Evolutionary conservation across 2,329 filamentous ascomycete species (phyloP).

Genomic region (Trichoderma oligosporum): DNA sequence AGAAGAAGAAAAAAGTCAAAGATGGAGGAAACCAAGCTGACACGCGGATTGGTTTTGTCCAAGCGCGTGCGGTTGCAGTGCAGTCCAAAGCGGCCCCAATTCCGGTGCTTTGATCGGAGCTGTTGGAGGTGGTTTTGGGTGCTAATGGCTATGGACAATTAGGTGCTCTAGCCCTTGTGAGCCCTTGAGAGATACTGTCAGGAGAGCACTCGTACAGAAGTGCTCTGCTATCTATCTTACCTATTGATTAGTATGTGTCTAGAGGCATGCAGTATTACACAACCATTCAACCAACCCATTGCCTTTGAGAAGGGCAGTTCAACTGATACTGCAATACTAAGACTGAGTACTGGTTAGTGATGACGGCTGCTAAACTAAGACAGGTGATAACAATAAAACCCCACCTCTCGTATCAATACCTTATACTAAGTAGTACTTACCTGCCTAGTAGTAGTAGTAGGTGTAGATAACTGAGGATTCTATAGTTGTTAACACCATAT

Average conservation of each 20-base stretch:
- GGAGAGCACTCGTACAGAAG: neutral
- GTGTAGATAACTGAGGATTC: no score
- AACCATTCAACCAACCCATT: neutral
- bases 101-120: conserved; percentile 4
- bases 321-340: neutral
- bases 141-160: no score
- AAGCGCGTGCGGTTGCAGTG: conserved; percentile 7
- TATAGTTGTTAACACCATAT: no score
- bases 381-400: neutral
- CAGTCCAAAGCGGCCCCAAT: conserved; percentile 4
- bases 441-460: no score
- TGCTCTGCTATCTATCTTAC: no score
- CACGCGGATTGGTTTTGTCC: conserved; percentile 15
- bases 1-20: neutral
- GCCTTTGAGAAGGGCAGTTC: neutral
- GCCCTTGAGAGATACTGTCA: no score
- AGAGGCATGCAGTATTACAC: no score
- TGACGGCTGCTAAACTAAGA: neutral
- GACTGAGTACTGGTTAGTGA: neutral
- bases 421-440: no score
- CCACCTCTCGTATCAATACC: neutral
- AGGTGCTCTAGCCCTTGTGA: no score
- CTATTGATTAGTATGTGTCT: no score
- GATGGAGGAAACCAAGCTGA: neutral
- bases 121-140: conserved; percentile 15